Evolutionary conservation across 768 basidiomycete genomes (phyloP).

Genomic region (Coprinopsis marcescibilis): DNA sequence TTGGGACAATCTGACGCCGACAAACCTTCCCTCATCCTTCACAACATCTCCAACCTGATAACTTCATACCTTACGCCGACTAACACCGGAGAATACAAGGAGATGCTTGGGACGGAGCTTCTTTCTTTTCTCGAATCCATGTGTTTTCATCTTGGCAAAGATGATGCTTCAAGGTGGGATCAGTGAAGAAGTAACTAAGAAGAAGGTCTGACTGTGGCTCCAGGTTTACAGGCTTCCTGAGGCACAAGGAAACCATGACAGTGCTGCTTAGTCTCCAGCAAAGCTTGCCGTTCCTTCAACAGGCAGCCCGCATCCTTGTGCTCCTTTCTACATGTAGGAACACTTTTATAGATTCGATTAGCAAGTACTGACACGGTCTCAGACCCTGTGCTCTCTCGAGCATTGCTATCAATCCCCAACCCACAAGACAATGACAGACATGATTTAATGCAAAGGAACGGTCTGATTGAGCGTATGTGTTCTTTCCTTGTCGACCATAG

Average conservation of each 20-base stretch:
- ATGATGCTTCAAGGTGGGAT: too few species aligned
- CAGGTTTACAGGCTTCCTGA: too few species aligned
- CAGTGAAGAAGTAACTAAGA: too few species aligned
- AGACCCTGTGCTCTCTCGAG: conserved; percentile 40
- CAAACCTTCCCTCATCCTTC: conserved; percentile 31
- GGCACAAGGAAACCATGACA: too few species aligned
- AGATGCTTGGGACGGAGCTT: too few species aligned
- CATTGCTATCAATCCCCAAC: conserved; percentile 35
- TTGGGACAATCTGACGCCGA: conserved; percentile 25
- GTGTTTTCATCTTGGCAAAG: too few species aligned
- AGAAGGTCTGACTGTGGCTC: too few species aligned
- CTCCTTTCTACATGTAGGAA: conserved; percentile 51
- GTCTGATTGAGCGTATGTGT: conserved; percentile 44
- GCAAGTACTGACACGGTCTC: background rate
- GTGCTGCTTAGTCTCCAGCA: too few species aligned
- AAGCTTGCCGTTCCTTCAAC: background rate
- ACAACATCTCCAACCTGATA: conserved; percentile 50
- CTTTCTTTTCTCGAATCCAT: too few species aligned
- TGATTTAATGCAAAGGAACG: conserved; percentile 6
- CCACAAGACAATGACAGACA: conserved; percentile 16
- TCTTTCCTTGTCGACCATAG: conserved; percentile 39
- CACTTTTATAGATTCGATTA: background rate
- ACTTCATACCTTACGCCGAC: too few species aligned
- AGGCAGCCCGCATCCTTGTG: conserved; percentile 29
- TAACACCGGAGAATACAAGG: too few species aligned